Percentiles rank a stretch among this genome's conserved stretches.
Conservation (phyloP, 2,329 filamentous ascomycete genomes). For the Nemania abortiva region DNA sequence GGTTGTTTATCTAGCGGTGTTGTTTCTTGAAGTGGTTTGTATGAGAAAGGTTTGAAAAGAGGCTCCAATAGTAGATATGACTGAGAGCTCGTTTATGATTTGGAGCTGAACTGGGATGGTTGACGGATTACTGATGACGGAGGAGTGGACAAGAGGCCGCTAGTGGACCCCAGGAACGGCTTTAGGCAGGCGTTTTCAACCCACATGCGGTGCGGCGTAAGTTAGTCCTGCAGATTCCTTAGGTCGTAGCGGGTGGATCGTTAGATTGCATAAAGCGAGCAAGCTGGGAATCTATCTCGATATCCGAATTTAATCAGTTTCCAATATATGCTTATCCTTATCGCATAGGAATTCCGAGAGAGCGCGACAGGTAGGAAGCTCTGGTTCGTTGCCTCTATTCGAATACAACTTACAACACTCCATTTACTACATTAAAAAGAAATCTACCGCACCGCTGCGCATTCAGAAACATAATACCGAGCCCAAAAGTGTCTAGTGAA, state of each 20-base stretch:
- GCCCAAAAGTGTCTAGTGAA: background rate
- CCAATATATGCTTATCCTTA: conserved; percentile 23
- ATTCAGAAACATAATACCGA: background rate
- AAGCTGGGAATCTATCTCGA: background rate
- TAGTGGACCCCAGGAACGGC: background rate
- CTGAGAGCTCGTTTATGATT: conserved; percentile 5
- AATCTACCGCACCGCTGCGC: background rate
- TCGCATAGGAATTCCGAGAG: conserved; percentile 17
- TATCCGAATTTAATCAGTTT: background rate
- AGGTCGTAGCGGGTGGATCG: background rate
- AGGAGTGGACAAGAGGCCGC: conserved; percentile 22
- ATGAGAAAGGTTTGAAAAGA: background rate
- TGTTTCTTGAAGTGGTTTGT: background rate
- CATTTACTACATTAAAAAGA: background rate
- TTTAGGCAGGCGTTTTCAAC: conserved; percentile 38
- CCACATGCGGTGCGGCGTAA: conserved; percentile 6
- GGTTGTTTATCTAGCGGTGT: background rate
- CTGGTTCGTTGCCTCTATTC: background rate
- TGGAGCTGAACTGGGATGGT: background rate
- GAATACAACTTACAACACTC: background rate
- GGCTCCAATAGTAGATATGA: background rate
- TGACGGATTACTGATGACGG: conserved; percentile 25
- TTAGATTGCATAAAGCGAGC: background rate
- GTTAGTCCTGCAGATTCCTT: background rate
- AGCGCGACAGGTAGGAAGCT: background rate